Percentiles rank a stretch among this genome's conserved stretches.
Conservation (phyloP, 192 early-diverging fungal species). For the Thoreauomyces humboldtii region DNA sequence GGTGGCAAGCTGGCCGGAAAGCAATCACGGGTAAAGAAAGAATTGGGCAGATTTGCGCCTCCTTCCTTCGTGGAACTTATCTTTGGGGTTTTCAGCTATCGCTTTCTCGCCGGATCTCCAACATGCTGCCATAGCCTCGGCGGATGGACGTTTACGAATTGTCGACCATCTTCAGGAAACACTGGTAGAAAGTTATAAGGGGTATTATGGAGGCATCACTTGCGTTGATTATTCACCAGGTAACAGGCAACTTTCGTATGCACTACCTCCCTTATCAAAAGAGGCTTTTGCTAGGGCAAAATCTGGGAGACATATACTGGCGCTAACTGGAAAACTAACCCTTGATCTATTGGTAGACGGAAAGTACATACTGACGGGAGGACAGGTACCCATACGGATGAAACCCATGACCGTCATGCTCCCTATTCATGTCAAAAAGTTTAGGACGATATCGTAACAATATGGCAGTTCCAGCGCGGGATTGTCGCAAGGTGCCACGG, state of each 20-base stretch:
- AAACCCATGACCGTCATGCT: no score
- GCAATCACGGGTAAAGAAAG: conserved; percentile 74
- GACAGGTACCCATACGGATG: no score
- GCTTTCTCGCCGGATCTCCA: conserved; percentile 82
- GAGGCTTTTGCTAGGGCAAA: no score
- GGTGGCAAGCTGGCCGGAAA: conserved; percentile 72
- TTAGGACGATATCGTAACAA: conserved; percentile 86
- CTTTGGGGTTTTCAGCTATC: no score
- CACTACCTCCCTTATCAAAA: not conserved
- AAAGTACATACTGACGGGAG: conserved; percentile 64
- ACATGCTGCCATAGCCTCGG: conserved; percentile 75
- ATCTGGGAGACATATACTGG: no score
- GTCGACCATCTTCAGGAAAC: conserved; percentile 73
- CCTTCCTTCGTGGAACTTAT: no score
- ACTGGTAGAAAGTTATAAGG: conserved; percentile 71
- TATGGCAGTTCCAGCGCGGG: conserved; percentile 79
- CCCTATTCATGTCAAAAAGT: no score
- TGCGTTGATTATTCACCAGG: conserved; percentile 85
- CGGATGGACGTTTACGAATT: conserved; percentile 76
- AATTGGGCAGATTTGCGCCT: not conserved
- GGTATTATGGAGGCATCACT: conserved; percentile 84
- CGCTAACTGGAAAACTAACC: no score
- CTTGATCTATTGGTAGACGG: no score
- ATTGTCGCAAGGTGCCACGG: conserved; percentile 88
- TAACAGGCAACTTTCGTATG: not conserved